These are phyloP conservation scores for Gnetum montanum DNA, from an alignment of 75 land plant species.

Conservation along the genomic window DNA sequence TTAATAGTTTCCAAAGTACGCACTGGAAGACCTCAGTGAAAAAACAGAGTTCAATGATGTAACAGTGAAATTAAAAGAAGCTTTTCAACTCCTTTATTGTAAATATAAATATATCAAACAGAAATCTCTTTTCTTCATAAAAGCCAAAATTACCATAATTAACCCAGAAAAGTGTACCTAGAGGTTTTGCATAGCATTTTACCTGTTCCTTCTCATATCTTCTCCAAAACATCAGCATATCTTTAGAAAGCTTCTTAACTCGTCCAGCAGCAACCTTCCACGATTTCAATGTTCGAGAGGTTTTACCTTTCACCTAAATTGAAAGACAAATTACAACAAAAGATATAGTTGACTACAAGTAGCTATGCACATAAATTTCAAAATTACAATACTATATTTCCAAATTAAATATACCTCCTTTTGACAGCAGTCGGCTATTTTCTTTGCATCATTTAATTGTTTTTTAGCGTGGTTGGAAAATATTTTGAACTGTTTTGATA, in stretches of 20 bases:
- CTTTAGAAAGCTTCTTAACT: slow-evolving; percentile 73
- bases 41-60: no score
- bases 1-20: no score
- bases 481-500: slow-evolving; percentile 68
- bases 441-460: slow-evolving; percentile 69
- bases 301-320: slow-evolving; percentile 67
- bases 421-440: slow-evolving; percentile 82
- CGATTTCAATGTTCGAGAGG: slow-evolving; percentile 51
- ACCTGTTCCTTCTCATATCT: slow-evolving; percentile 95
- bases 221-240: slow-evolving; percentile 85
- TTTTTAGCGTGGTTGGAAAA: slow-evolving; percentile 59
- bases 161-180: no score
- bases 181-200: no score
- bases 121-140: no score
- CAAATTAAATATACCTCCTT: slow-evolving; percentile 63
- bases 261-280: slow-evolving; percentile 83
- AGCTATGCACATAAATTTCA: background rate
- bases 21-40: no score
- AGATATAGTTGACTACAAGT: background rate
- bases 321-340: slow-evolving; percentile 1
- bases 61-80: no score
- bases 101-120: no score
- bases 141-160: no score
- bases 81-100: no score
- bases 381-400: no score